Base-by-base conservation (phyloP, 768 basidiomycete species). In the Tylopilus intermedius region DNA sequence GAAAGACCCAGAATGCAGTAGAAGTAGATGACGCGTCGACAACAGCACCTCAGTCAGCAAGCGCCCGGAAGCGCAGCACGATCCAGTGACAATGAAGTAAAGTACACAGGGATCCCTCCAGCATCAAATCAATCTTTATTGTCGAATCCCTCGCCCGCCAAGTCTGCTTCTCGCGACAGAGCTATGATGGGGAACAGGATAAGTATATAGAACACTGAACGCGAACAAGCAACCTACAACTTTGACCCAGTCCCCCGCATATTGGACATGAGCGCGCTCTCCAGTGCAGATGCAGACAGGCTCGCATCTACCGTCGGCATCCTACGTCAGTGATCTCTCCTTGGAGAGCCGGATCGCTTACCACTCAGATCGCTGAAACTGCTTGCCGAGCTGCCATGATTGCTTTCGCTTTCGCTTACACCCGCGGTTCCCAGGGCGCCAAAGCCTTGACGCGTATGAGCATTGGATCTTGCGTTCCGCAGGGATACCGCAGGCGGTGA, bases 281-380 rank as follows among this genome's bases (percentile, higher is more conserved):
- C 89, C 55, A 93, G 65, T 4, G 84, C 89, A 38, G 89, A 90
- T 7, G 81, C 81, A 15, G 88, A 90, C 37, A 92, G 67, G 64
- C 87, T 88, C 10, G 81, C 78, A 59, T 89, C 87, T 88, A 40
- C 14, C 45, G 46, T 26, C 9, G 27, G 18, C 9, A 30, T 14
- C 11, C 47, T 15, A 35, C 21, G 10, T 49, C 27, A 56, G 50
- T 35, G 5, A 60, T 1, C 51, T 11, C 22, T 40, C 13, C 22
- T 45, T 38, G 40, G 10, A n/a, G 11, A 30, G 4, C 30, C 5
- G 15, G 15, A 41, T 37, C 0, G 70, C 80, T 62, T 61, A 90
- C 90, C 90, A 61, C 90, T 93, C 41, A 92, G 63, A 62, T 93
- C 90, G 62, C 90, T 92, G 61, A 92, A 90, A 66, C 90, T 83